These are phyloP conservation scores for Xylaria polymorpha DNA, from an alignment of 2,329 filamentous ascomycete genomes.

Conservation along the genomic window DNA sequence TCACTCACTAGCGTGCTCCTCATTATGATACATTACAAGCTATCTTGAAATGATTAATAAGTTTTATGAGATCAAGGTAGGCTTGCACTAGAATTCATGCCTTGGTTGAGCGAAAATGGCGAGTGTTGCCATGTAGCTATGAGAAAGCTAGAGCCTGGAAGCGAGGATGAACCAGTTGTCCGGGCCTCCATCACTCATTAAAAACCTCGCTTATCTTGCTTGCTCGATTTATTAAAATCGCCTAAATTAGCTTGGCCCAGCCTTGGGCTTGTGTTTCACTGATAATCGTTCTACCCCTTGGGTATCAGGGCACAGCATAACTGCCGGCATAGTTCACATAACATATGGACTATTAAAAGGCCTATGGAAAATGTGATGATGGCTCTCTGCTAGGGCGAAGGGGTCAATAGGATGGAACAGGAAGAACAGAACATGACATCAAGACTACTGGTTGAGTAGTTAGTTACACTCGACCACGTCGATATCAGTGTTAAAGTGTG, in stretches of 20 bases:
- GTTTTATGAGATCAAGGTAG: too few species aligned
- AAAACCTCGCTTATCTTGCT: neutral
- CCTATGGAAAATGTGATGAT: neutral
- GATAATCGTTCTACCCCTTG: neutral
- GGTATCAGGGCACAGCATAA: too few species aligned
- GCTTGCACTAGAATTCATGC: too few species aligned
- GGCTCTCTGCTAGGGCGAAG: neutral
- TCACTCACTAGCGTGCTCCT: too few species aligned
- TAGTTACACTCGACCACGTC: neutral
- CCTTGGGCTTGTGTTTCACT: neutral
- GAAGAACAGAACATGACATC: neutral
- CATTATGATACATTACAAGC: too few species aligned
- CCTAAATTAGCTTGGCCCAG: neutral
- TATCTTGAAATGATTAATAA: too few species aligned
- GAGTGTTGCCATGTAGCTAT: too few species aligned
- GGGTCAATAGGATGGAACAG: neutral
- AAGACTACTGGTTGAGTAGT: neutral
- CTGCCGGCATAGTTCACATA: neutral
- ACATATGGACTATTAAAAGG: neutral
- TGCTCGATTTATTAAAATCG: neutral
- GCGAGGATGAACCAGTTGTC: neutral
- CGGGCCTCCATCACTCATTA: neutral
- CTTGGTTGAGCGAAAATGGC: too few species aligned
- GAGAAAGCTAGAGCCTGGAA: neutral
- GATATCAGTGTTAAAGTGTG: neutral